phyloP scores from a whole-genome alignment of 1,139 yeast species.

The Suhomyces terraborum region DNA sequence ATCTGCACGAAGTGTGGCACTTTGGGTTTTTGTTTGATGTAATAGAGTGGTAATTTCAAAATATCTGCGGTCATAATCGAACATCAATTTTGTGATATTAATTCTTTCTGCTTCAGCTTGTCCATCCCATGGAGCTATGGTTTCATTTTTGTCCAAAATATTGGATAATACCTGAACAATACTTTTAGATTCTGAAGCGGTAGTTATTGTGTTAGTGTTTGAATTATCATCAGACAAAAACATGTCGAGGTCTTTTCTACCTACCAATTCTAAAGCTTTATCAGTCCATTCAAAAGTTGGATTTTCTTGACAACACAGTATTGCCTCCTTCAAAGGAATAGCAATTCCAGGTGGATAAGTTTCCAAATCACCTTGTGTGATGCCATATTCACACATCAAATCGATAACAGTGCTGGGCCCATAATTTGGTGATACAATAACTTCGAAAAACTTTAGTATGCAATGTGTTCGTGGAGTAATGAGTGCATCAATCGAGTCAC shows the following conservation, averaged over 20 bases:
- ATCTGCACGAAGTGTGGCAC: slow-evolving; percentile 43
- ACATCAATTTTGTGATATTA: slow-evolving; percentile 68
- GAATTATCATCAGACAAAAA: slow-evolving; percentile 19
- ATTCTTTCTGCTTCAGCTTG: slow-evolving; percentile 67
- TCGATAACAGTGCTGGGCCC: slow-evolving; percentile 57
- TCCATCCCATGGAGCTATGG: slow-evolving; percentile 61
- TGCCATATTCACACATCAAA: slow-evolving; percentile 56
- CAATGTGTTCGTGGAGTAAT: slow-evolving; percentile 67
- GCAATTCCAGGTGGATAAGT: slow-evolving; percentile 74
- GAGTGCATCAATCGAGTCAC: slow-evolving; percentile 57
- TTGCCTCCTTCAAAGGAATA: slow-evolving; percentile 63
- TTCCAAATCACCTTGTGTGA: slow-evolving; percentile 56
- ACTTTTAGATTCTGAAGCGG: slow-evolving; percentile 34
- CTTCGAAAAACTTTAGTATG: slow-evolving; percentile 61
- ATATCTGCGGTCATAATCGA: slow-evolving; percentile 76
- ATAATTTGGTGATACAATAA: slow-evolving; percentile 56
- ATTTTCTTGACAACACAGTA: slow-evolving; percentile 57
- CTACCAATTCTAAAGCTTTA: slow-evolving; percentile 59
- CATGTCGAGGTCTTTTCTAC: slow-evolving; percentile 63
- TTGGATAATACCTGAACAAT: slow-evolving; percentile 51
- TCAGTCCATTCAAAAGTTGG: slow-evolving; percentile 53
- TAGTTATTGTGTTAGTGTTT: slow-evolving; percentile 13
- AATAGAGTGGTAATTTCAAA: slow-evolving; percentile 72
- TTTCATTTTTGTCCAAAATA: slow-evolving; percentile 50
- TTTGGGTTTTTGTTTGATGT: slow-evolving; percentile 69